Evolutionary conservation across 2,329 filamentous ascomycete species (phyloP).

Genomic region (Penicillium sp.): DNA sequence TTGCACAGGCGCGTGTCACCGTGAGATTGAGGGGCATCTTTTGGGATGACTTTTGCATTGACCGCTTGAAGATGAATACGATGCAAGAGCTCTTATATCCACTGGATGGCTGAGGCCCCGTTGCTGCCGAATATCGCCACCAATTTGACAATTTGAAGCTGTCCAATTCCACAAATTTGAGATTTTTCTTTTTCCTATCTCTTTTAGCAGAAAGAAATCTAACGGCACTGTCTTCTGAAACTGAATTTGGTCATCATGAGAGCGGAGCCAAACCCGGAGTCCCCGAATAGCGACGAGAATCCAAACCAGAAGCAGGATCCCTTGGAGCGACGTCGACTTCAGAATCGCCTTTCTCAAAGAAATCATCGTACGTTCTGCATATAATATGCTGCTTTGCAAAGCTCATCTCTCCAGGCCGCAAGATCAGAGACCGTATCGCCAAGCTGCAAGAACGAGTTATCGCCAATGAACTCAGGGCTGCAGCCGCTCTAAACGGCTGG

Average conservation of each 20-base stretch:
- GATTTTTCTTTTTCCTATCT: too few species aligned
- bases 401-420: constrained; percentile 22
- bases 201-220: too few species aligned
- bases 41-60: not conserved
- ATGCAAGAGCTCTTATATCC: too few species aligned
- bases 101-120: too few species aligned
- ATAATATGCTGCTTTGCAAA: too few species aligned
- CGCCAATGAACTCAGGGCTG: constrained; percentile 30
- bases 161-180: too few species aligned
- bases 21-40: constrained; percentile 15
- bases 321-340: constrained; percentile 27
- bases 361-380: constrained; percentile 29
- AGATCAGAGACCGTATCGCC: constrained; percentile 32
- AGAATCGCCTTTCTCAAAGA: constrained; percentile 31
- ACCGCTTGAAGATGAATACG: not conserved
- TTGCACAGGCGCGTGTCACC: constrained; percentile 22
- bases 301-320: constrained; percentile 25
- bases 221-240: too few species aligned
- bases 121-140: not conserved
- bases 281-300: constrained; percentile 8
- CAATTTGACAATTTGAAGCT: not conserved
- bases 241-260: constrained; percentile 1
- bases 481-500: constrained; percentile 28
- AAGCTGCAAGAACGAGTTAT: constrained; percentile 34
- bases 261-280: constrained; percentile 5